Evolutionary conservation across 2,329 filamentous ascomycete genomes (phyloP).

Genomic region (Colletotrichum viniferum): DNA sequence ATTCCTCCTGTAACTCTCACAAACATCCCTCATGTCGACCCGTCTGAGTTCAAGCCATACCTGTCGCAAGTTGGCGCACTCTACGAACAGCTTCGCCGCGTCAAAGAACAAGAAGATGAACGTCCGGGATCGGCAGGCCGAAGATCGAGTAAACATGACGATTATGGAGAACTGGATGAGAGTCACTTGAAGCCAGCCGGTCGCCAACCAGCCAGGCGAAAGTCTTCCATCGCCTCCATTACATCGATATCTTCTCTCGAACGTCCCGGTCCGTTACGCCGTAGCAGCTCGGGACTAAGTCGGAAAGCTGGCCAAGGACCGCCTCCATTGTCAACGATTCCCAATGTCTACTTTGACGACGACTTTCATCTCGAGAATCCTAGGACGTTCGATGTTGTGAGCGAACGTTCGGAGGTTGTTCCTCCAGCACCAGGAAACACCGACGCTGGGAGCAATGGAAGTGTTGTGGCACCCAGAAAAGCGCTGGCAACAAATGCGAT

Average conservation of each 20-base stretch:
- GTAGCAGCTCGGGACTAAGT: slow-evolving; percentile 51
- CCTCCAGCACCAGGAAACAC: slow-evolving; percentile 60
- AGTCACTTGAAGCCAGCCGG: slow-evolving; percentile 51
- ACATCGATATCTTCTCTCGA: slow-evolving; percentile 57
- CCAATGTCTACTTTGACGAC: slow-evolving; percentile 91
- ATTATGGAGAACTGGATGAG: slow-evolving; percentile 46
- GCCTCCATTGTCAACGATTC: slow-evolving; percentile 90
- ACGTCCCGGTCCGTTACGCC: slow-evolving; percentile 43
- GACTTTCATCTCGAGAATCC: slow-evolving; percentile 96
- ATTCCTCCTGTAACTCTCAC: slow-evolving; percentile 93
- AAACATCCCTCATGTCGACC: slow-evolving; percentile 82
- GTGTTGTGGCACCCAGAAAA: slow-evolving; percentile 71
- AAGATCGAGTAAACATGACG: slow-evolving; percentile 46
- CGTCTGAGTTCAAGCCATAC: slow-evolving; percentile 82
- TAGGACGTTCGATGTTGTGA: slow-evolving; percentile 94
- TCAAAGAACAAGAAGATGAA: slow-evolving; percentile 78
- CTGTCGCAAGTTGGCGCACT: slow-evolving; percentile 83
- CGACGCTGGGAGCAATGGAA: slow-evolving; percentile 61
- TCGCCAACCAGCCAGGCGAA: slow-evolving; percentile 41
- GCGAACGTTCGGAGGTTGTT: slow-evolving; percentile 96
- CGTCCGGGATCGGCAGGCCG: slow-evolving; percentile 27
- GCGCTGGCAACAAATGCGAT: slow-evolving; percentile 95
- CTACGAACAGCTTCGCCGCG: slow-evolving; percentile 86
- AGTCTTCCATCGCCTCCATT: slow-evolving; percentile 49
- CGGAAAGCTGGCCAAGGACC: slow-evolving; percentile 72